Conservation (phyloP, 2,329 filamentous ascomycete genomes). For the Aspergillus transmontanensis region DNA sequence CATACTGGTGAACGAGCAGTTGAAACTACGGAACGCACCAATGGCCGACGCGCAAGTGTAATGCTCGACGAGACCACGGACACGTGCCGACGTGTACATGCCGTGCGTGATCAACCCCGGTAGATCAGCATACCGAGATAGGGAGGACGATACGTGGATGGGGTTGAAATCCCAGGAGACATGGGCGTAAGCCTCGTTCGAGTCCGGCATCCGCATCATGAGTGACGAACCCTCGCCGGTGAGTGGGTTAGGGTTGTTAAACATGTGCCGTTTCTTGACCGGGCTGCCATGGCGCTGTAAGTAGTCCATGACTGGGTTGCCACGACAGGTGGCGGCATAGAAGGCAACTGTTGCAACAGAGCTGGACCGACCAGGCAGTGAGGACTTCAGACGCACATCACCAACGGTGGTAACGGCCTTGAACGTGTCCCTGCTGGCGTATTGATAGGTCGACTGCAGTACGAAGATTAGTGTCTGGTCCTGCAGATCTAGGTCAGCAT, state of each 20-base stretch:
- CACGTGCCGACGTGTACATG: conserved; percentile 98
- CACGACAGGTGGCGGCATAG: conserved; percentile 84
- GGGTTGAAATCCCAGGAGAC: conserved; percentile 99
- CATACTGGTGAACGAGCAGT: conserved; percentile 97
- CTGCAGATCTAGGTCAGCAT: conserved; percentile 81
- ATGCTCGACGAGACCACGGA: conserved; percentile 93
- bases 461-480: conserved; percentile 96
- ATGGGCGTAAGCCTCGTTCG: conserved; percentile 96
- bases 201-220: conserved; percentile 87
- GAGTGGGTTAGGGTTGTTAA: conserved; percentile 95
- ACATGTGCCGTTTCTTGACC: conserved; percentile 94
- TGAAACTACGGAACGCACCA: conserved; percentile 94
- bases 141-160: conserved; percentile 96
- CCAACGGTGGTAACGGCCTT: conserved; percentile 89
- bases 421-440: conserved; percentile 93
- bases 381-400: conserved; percentile 92
- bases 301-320: conserved; percentile 97
- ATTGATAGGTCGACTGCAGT: conserved; percentile 84
- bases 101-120: conserved; percentile 98
- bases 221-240: conserved; percentile 82
- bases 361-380: conserved; percentile 83
- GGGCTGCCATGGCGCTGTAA: conserved; percentile 86
- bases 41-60: conserved; percentile 99
- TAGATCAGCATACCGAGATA: conserved; percentile 91
- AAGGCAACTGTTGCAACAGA: conserved; percentile 96